Conservation (phyloP, 2,329 filamentous ascomycete species). For the Pestalotiopsis fici region DNA sequence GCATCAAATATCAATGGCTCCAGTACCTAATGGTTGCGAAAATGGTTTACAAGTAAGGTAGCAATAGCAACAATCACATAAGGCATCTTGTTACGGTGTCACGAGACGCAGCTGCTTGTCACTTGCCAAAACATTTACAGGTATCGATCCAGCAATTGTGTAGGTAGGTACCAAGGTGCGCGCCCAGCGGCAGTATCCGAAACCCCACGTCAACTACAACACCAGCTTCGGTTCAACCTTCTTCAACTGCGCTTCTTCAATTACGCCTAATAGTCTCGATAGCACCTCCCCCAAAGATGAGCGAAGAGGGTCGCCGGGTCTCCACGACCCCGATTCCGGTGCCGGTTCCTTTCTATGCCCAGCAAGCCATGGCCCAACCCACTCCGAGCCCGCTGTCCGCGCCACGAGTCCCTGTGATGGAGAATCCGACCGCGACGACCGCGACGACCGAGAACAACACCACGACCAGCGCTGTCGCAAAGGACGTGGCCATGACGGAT, state of each 20-base stretch:
- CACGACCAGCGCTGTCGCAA: slow-evolving; percentile 15
- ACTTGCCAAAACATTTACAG: not conserved
- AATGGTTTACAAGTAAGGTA: no score
- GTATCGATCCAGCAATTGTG: not conserved
- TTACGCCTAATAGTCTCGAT: not conserved
- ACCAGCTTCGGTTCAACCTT: not conserved
- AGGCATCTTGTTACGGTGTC: not conserved
- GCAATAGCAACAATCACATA: no score
- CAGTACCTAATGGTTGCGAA: no score
- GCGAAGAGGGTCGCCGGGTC: slow-evolving; percentile 13
- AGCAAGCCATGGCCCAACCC: slow-evolving; percentile 3
- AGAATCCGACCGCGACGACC: slow-evolving; percentile 9
- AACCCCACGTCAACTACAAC: not conserved
- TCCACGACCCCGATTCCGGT: slow-evolving; percentile 17
- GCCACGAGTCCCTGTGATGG: slow-evolving; percentile 22
- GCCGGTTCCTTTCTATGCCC: slow-evolving; percentile 9
- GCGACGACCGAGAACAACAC: slow-evolving; percentile 14
- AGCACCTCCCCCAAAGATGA: not conserved
- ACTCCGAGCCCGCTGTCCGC: slow-evolving; percentile 15
- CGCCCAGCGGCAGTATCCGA: not conserved
- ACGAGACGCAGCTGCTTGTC: not conserved
- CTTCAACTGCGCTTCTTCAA: not conserved
- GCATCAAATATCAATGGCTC: no score
- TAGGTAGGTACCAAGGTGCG: not conserved
- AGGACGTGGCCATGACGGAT: slow-evolving; percentile 46